These are phyloP conservation scores for Botrytis paeoniae DNA, from an alignment of 2,329 filamentous ascomycete genomes.

Conservation along the genomic window DNA sequence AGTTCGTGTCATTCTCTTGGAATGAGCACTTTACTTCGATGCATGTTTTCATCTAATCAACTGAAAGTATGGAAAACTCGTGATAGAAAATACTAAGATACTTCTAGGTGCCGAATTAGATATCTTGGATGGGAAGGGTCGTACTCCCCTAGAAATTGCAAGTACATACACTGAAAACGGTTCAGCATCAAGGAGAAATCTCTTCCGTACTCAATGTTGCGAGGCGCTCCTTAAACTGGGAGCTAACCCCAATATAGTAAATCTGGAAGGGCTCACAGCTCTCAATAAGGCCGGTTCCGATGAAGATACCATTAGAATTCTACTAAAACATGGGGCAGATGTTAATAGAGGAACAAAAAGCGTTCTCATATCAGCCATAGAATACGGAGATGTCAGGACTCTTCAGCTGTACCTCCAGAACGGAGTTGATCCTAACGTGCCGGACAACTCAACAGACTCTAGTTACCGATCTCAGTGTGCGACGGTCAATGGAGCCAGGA, in stretches of 20 bases:
- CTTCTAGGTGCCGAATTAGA: conserved; percentile 29
- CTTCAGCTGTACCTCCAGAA: conserved; percentile 1
- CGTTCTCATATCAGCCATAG: neutral
- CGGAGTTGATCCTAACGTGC: conserved; percentile 9
- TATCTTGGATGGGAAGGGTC: conserved; percentile 18
- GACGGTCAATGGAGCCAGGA: neutral
- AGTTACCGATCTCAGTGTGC: neutral
- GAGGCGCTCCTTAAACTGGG: conserved; percentile 18
- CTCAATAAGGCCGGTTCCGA: conserved; percentile 1
- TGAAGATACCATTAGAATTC: conserved; percentile 24
- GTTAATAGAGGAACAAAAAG: conserved; percentile 25
- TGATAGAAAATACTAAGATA: neutral
- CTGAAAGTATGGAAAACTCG: no score
- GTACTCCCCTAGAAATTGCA: conserved; percentile 25
- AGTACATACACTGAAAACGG: conserved; percentile 4
- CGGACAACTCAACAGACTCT: neutral
- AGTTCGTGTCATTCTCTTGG: neutral
- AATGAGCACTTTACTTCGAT: neutral
- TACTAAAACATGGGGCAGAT: conserved; percentile 39
- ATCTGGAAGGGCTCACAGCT: neutral
- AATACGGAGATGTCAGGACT: neutral
- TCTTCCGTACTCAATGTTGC: neutral
- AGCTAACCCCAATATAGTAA: conserved; percentile 17
- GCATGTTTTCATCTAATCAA: no score
- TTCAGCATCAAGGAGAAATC: neutral